These are phyloP conservation scores for Fraxinus anomala DNA, from an alignment of 257 asterid genomes.

Conservation along the genomic window DNA sequence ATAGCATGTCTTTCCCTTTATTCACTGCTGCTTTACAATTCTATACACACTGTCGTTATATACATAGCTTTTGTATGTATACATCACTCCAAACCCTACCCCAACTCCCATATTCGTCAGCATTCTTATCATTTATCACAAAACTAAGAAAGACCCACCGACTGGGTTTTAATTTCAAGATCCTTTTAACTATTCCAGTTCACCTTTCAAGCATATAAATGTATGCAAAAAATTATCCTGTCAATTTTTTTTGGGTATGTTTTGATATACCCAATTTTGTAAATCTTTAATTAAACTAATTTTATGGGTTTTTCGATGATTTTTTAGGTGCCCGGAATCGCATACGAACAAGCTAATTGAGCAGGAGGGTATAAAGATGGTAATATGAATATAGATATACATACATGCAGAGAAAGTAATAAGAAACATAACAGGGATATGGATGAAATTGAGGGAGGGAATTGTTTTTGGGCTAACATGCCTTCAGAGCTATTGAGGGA, in stretches of 20 bases:
- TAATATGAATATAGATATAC: neutral
- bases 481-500: slow-evolving; percentile 78
- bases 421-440: neutral
- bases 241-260: neutral
- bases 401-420: neutral
- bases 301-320: neutral
- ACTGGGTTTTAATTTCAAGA: neutral
- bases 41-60: neutral
- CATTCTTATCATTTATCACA: neutral
- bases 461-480: slow-evolving; percentile 64
- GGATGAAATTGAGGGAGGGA: slow-evolving; percentile 5
- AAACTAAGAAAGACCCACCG: neutral
- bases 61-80: neutral
- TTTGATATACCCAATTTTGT: neutral
- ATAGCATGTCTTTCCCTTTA: neutral
- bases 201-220: neutral
- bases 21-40: neutral
- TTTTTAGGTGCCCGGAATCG: neutral
- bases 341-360: neutral
- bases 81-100: neutral
- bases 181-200: neutral
- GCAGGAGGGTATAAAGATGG: neutral
- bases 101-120: slow-evolving; percentile 1
- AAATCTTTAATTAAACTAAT: neutral
- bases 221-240: neutral